phyloP scores from a whole-genome alignment of 1,284 basidiomycete genomes.

The Vanrija sp. region DNA sequence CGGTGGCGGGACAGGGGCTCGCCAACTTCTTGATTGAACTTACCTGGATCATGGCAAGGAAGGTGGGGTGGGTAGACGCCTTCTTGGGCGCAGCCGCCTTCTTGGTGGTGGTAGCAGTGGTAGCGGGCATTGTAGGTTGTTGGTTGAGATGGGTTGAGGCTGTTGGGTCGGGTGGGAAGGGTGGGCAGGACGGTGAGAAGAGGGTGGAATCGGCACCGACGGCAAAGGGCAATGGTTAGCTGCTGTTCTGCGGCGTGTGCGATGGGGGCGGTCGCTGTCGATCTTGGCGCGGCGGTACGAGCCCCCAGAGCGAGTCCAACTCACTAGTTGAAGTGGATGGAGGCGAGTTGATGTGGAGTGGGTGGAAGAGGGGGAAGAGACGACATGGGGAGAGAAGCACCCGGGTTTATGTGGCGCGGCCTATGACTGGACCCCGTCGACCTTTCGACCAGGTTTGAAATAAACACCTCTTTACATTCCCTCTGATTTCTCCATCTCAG shows the following conservation, averaged over 20 bases:
- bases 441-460: background rate
- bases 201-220: background rate
- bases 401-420: background rate
- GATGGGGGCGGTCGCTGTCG: background rate
- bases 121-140: slow-evolving; percentile 36
- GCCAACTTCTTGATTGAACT: slow-evolving; percentile 11
- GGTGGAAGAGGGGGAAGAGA: slow-evolving; percentile 6
- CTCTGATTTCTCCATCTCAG: background rate
- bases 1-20: too few species aligned
- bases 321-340: background rate
- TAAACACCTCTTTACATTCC: background rate
- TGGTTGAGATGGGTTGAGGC: background rate
- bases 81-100: slow-evolving; percentile 39
- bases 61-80: slow-evolving; percentile 47
- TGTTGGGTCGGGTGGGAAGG: background rate
- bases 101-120: slow-evolving; percentile 30
- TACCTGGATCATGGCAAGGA: slow-evolving; percentile 51
- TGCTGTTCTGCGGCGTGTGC: background rate
- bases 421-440: background rate
- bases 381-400: background rate
- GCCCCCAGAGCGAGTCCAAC: background rate
- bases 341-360: background rate
- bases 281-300: background rate
- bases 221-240: background rate
- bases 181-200: background rate